A percentile compares a stretch with the other conserved stretches of the same genome.
Evolutionary conservation across 1,139 yeast species (phyloP).

Genomic region (Hyphopichia wangnamkhiaoensis): DNA sequence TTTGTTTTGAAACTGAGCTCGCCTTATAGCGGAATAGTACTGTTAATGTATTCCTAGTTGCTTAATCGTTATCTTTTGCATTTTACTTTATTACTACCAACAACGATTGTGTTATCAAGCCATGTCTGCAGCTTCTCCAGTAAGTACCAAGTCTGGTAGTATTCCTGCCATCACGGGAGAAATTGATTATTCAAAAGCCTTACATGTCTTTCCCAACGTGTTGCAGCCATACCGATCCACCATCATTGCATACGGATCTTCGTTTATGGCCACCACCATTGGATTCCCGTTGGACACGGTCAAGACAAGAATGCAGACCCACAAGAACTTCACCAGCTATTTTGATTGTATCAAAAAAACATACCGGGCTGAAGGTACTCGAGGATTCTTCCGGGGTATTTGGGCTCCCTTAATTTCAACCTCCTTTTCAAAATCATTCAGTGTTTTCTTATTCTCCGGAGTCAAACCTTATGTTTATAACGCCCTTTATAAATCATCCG

Average conservation of each 20-base stretch:
- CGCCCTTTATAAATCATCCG: constrained; percentile 20
- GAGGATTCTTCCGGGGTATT: constrained; percentile 77
- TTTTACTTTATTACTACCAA: too few species aligned
- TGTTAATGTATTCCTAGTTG: too few species aligned
- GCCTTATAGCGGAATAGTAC: too few species aligned
- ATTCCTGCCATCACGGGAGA: constrained; percentile 50
- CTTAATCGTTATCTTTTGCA: too few species aligned
- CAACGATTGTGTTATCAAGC: too few species aligned
- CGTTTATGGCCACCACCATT: constrained; percentile 65
- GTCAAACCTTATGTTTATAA: constrained; percentile 52
- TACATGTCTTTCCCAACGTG: constrained; percentile 50
- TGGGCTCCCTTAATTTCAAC: constrained; percentile 70
- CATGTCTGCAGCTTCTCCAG: too few species aligned
- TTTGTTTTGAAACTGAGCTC: too few species aligned
- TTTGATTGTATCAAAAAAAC: constrained; percentile 63
- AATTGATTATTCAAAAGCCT: constrained; percentile 36
- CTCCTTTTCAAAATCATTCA: constrained; percentile 63
- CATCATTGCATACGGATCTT: constrained; percentile 63
- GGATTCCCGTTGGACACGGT: constrained; percentile 86
- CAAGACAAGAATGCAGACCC: constrained; percentile 84
- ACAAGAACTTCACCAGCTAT: constrained; percentile 55
- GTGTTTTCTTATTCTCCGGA: constrained; percentile 65
- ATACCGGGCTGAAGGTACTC: constrained; percentile 58
- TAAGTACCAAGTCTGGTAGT: constrained; percentile 9
- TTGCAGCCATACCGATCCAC: constrained; percentile 60